Evolutionary conservation across 306 rosid species (phyloP).

Genomic region (Ormosia emarginata): DNA sequence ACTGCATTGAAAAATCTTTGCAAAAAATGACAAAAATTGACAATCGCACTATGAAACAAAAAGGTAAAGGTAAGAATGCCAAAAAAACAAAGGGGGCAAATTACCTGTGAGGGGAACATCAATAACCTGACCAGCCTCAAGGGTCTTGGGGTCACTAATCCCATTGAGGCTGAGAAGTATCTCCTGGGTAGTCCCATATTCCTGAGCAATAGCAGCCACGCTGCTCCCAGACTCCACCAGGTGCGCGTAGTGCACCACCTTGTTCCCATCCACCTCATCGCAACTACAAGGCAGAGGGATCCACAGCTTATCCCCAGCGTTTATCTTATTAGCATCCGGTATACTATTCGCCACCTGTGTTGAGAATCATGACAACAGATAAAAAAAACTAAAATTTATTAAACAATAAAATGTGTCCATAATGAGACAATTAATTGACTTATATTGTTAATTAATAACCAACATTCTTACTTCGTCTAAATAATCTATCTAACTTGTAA

Average conservation of each 20-base stretch:
- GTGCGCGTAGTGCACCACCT: slow-evolving; percentile 68
- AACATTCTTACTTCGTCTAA: too few species aligned
- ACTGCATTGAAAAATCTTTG: too few species aligned
- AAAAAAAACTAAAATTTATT: too few species aligned
- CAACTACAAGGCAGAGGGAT: slow-evolving; percentile 94
- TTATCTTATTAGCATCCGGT: slow-evolving; percentile 1
- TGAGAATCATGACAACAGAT: too few species aligned
- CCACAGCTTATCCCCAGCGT: slow-evolving; percentile 33
- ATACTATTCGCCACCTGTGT: slow-evolving; percentile 20
- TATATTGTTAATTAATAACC: too few species aligned
- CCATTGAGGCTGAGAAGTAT: slow-evolving; percentile 49
- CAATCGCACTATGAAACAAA: too few species aligned
- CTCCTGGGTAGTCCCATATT: slow-evolving; percentile 35
- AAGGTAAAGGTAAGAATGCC: too few species aligned
- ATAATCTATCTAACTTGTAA: too few species aligned
- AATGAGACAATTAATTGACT: too few species aligned
- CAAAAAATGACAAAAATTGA: too few species aligned
- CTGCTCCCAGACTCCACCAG: slow-evolving; percentile 1
- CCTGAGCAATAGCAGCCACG: slow-evolving; percentile 36
- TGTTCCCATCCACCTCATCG: slow-evolving; percentile 44
- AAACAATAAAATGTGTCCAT: too few species aligned
- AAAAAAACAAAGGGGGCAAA: too few species aligned
- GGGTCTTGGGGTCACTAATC: slow-evolving; percentile 29
- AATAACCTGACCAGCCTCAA: slow-evolving; percentile 51
- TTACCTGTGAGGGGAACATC: slow-evolving; percentile 74